phyloP scores from a whole-genome alignment of 2,329 filamentous ascomycete genomes.

The Apiospora phragmitis region DNA sequence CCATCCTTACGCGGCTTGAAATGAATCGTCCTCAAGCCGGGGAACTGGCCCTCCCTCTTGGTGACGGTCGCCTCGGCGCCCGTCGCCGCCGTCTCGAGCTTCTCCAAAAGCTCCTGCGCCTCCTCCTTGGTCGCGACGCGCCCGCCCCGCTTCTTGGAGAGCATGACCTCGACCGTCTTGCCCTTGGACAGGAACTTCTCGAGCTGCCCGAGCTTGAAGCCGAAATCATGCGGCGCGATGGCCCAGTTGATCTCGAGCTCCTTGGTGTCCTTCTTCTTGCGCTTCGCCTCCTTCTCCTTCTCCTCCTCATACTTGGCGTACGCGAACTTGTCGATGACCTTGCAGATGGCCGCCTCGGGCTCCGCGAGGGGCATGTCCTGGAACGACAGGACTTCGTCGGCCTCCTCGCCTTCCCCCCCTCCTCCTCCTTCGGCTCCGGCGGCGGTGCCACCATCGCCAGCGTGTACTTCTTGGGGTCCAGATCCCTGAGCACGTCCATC shows the following conservation, averaged over 20 bases:
- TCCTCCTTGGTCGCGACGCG: slow-evolving; percentile 62
- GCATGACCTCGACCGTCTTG: slow-evolving; percentile 69
- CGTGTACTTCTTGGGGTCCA: slow-evolving; percentile 21
- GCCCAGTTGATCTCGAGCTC: slow-evolving; percentile 90
- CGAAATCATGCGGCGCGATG: slow-evolving; percentile 74
- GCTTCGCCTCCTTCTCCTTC: slow-evolving; percentile 42
- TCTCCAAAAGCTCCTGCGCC: slow-evolving; percentile 56
- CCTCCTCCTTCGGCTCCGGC: slow-evolving; percentile 7
- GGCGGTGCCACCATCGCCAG: slow-evolving; percentile 32
- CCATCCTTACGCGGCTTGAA: neutral
- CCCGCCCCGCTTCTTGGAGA: slow-evolving; percentile 68
- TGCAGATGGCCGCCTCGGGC: slow-evolving; percentile 61
- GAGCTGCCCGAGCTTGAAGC: slow-evolving; percentile 68
- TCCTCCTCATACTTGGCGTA: slow-evolving; percentile 35
- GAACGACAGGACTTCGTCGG: neutral
- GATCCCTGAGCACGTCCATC: slow-evolving; percentile 16
- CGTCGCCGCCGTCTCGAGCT: slow-evolving; percentile 38
- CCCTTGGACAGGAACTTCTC: slow-evolving; percentile 72
- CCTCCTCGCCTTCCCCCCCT: slow-evolving; percentile 11
- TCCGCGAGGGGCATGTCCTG: slow-evolving; percentile 8
- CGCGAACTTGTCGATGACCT: slow-evolving; percentile 62
- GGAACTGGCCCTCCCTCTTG: slow-evolving; percentile 40
- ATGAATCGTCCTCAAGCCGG: neutral
- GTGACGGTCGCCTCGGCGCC: slow-evolving; percentile 37
- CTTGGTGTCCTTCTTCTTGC: slow-evolving; percentile 57